Conservation (phyloP, 1,139 yeast genomes). For the Suhomyces maxii region DNA sequence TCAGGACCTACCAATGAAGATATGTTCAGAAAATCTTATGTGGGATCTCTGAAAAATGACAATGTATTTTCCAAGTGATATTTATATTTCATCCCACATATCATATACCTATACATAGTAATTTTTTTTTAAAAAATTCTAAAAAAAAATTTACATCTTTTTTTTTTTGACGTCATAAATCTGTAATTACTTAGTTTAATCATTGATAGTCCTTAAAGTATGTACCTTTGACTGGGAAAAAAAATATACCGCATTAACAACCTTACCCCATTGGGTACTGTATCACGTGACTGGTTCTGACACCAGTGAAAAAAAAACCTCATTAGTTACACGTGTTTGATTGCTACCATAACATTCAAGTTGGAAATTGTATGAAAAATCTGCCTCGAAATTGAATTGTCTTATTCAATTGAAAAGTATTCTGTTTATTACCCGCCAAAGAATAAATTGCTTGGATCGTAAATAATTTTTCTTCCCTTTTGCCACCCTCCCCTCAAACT, state of each 20-base stretch:
- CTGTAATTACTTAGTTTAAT: no score
- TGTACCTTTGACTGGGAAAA: neutral
- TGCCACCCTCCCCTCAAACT: no score
- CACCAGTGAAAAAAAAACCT: neutral
- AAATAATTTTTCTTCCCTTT: no score
- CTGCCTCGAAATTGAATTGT: no score
- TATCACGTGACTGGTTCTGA: neutral
- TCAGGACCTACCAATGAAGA: conserved; percentile 15
- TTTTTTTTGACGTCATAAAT: no score
- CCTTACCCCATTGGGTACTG: neutral
- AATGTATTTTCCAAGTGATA: conserved; percentile 9
- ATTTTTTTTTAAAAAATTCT: neutral
- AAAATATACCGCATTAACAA: neutral
- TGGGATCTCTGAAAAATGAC: conserved; percentile 8
- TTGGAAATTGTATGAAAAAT: no score
- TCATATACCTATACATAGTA: conserved; percentile 1
- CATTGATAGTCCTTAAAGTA: no score
- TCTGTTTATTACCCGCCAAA: no score
- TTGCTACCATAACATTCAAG: conserved; percentile 2
- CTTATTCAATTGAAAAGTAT: neutral
- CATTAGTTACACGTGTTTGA: conserved; percentile 11
- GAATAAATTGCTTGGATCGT: neutral
- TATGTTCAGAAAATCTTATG: conserved; percentile 21
- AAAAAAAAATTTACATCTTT: no score
- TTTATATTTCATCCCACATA: conserved; percentile 1